These are phyloP conservation scores for Aphanocladium album DNA, from an alignment of 2,329 filamentous ascomycete genomes.

Conservation along the genomic window DNA sequence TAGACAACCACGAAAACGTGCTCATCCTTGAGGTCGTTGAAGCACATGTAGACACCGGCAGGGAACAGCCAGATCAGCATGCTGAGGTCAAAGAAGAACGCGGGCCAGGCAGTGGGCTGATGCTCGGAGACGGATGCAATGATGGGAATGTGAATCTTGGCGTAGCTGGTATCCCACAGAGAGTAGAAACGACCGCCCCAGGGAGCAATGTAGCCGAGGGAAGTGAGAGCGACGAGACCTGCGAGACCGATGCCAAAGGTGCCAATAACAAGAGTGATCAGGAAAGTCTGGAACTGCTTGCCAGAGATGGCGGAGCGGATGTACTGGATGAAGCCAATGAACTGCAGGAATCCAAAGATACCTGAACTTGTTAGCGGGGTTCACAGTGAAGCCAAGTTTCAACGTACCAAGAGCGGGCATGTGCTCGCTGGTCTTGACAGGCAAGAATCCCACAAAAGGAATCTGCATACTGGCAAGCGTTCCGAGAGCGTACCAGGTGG, in stretches of 20 bases:
- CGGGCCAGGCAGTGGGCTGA: slow-evolving; percentile 97
- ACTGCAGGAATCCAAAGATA: slow-evolving; percentile 91
- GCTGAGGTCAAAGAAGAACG: slow-evolving; percentile 98
- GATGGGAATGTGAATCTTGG: slow-evolving; percentile 98
- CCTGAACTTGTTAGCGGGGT: slow-evolving; percentile 44
- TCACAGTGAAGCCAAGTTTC: background rate
- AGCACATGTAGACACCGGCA: slow-evolving; percentile 96
- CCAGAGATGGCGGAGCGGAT: slow-evolving; percentile 82
- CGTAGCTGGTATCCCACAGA: slow-evolving; percentile 93
- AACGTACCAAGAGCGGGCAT: slow-evolving; percentile 86
- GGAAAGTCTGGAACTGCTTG: slow-evolving; percentile 89
- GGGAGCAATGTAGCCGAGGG: slow-evolving; percentile 86
- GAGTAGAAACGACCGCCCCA: slow-evolving; percentile 99
- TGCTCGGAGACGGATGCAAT: slow-evolving; percentile 99
- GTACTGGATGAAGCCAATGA: slow-evolving; percentile 89
- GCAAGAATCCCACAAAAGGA: slow-evolving; percentile 95
- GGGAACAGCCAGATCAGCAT: slow-evolving; percentile 99
- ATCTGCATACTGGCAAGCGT: slow-evolving; percentile 99
- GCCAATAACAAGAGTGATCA: slow-evolving; percentile 68
- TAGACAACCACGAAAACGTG: slow-evolving; percentile 98
- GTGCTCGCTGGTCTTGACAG: slow-evolving; percentile 94
- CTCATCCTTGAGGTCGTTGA: slow-evolving; percentile 88
- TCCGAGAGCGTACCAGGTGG: slow-evolving; percentile 94
- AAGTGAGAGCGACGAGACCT: slow-evolving; percentile 79
- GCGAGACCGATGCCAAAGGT: slow-evolving; percentile 69